Conservation (phyloP, 2,329 filamentous ascomycete species). For the Trichoderma sp. region DNA sequence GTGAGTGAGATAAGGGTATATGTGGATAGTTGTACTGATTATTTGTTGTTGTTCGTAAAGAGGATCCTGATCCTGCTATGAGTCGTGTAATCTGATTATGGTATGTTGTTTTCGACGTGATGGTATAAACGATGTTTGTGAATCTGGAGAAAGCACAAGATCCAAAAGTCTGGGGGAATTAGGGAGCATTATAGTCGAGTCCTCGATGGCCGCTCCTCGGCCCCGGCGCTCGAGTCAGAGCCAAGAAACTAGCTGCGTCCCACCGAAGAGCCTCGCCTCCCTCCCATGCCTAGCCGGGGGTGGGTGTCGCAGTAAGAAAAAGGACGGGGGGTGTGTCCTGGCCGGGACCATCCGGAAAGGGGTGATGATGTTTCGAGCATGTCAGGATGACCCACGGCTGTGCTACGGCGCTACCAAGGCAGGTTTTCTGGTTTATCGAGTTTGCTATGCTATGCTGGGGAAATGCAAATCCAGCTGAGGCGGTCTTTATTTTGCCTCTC, state of each 20-base stretch:
- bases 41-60: slow-evolving; percentile 2
- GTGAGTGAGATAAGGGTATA: not conserved
- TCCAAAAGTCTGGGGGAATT: slow-evolving; percentile 7
- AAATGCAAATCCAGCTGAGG: not conserved
- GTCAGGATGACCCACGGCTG: slow-evolving; percentile 20
- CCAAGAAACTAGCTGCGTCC: slow-evolving; percentile 13
- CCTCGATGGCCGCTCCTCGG: slow-evolving; percentile 10
- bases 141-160: not conserved
- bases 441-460: not conserved
- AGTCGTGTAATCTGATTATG: not conserved
- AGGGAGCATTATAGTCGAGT: slow-evolving; percentile 8
- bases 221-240: slow-evolving; percentile 16
- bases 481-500: not conserved
- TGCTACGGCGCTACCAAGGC: not conserved
- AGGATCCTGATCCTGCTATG: slow-evolving; percentile 14
- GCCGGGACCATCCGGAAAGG: slow-evolving; percentile 21
- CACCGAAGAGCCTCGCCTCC: slow-evolving; percentile 18
- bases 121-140: not conserved
- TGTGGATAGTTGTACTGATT: not conserved
- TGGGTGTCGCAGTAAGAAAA: not conserved
- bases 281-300: not conserved
- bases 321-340: not conserved
- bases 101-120: not conserved
- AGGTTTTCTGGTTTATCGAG: not conserved
- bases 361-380: slow-evolving; percentile 17